Base-by-base conservation (phyloP, 768 basidiomycete genomes). In the Lyophyllum semitale region DNA sequence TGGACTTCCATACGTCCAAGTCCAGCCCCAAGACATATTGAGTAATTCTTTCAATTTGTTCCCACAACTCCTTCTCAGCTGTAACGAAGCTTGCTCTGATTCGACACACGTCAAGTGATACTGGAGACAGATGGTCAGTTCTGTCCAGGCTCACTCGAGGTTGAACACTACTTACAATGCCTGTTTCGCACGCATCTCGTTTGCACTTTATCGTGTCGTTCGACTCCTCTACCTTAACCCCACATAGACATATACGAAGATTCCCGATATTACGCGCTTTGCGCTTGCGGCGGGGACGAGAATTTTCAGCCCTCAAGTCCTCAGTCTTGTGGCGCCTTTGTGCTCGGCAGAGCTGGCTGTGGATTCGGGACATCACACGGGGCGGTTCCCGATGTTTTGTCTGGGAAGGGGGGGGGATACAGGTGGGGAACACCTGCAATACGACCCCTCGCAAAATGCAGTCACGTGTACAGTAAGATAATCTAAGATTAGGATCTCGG, bases 51-150 rank as follows among this genome's bases (percentile, higher is more conserved):
- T 47, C 46, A 15, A 26, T 47, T 22, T 47, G 25, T 17, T 47
- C 40, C 25, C n/a, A n/a, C n/a, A n/a, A n/a, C n/a, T n/a, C n/a
- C n/a, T n/a, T n/a, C n/a, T n/a, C n/a, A n/a, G n/a, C n/a, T n/a
- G n/a, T n/a, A n/a, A n/a, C n/a, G 50, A 25, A 23, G 49, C 41
- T n/a, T 40, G 48, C 38, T 54, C 47, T 15, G 41, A 42, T 8
- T 26, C 20, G 18, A 54, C 40, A 15, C 57, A 54, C 18, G 40
- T 20, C 2, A 58, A 40, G 11, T 54, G 53, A 54, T 58, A 54
- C 53, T 58, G 23, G 11, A 22, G n/a, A 41, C 30, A n/a, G n/a
- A 13, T 18, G n/a, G 29, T n/a, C 15, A 23, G 25, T 7, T 45
- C 43, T 33, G 45, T 48, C 27, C 45, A 40, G 38, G 18, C 26